Base-by-base conservation (phyloP, 75 land plant species). In the Cunninghamia lanceolata region DNA sequence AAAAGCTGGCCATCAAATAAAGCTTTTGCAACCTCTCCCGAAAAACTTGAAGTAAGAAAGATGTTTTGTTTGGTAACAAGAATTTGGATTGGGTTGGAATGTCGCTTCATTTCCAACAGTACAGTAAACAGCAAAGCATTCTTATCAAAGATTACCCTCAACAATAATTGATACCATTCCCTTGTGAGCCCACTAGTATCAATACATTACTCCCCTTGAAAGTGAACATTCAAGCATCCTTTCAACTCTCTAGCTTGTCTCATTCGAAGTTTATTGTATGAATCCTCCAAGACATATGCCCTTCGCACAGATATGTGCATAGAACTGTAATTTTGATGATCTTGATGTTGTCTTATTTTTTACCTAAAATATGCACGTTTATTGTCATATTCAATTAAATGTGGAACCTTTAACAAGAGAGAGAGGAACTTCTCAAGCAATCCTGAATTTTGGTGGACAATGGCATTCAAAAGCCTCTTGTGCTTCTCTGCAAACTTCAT, bases 281-380 rank as follows among this genome's bases (percentile, higher is more conserved):
- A 98, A 87, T 96, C 99, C 85, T 98, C 99, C 66, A 98, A 93
- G 82, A 96, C 94, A 89, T 98, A 98, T 43, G 98, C 98, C 85
- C 99, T 86, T 83, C 98, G 88, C 3, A 98, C 98, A 75, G 94
- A 89, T 56, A 98, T 96, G 53, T 97, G 93, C 14, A 98, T 85
- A 70, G 98, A 92, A 85, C 94, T 92, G 56, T 93, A 97, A 87
- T 89, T 91, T 86, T 98, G 98, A 81, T 96, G 99, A 82, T 98
- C 99, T 87, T 98, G 97, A 82, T 95, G 97, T 86, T 96, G 99
- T 87, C 95, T 94, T 83, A 97, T 95, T 76, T 93, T 94, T 42
- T 98, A 96, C 68, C 94, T 88, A 76, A 97, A 97, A 87, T 97
- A 92, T 50, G 96, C 89, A 70, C 99, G 93, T 80, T 97, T 97